These are phyloP conservation scores for Primulina tabacum DNA, from an alignment of 257 asterid genomes.

Conservation along the genomic window DNA sequence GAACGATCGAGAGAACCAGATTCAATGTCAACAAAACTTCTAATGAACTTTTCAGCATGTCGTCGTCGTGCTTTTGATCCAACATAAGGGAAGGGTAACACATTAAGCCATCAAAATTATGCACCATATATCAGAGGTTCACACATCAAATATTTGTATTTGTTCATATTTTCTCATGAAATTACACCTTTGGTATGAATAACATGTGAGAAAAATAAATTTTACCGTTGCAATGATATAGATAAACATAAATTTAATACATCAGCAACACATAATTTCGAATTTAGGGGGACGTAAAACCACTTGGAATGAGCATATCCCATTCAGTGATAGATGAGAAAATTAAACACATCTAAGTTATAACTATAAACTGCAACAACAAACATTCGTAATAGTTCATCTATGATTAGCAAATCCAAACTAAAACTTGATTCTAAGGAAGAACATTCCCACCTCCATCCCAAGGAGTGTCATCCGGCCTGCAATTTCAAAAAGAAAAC, in stretches of 20 bases:
- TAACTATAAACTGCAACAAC: not conserved
- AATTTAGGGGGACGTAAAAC: not conserved
- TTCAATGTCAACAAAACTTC: not conserved
- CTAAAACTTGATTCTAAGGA: not conserved
- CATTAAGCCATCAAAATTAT: no score
- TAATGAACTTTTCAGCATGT: not conserved
- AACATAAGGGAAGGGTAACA: no score
- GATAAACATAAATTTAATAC: not conserved
- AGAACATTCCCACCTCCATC: conserved; percentile 72
- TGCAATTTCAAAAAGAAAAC: conserved; percentile 37
- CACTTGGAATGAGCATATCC: not conserved
- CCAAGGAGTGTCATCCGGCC: conserved; percentile 97
- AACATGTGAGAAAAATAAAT: not conserved
- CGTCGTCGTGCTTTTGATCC: not conserved
- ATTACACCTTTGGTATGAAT: not conserved
- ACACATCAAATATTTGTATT: not conserved
- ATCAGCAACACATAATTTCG: not conserved
- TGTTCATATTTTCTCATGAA: not conserved
- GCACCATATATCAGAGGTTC: no score
- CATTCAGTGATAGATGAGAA: not conserved
- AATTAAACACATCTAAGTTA: not conserved
- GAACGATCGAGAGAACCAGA: not conserved
- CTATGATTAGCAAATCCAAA: not conserved
- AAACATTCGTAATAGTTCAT: not conserved
- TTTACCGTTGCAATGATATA: not conserved